Evolutionary conservation across 306 rosid genomes (phyloP).

Genomic region (Ormosia semicastrata): DNA sequence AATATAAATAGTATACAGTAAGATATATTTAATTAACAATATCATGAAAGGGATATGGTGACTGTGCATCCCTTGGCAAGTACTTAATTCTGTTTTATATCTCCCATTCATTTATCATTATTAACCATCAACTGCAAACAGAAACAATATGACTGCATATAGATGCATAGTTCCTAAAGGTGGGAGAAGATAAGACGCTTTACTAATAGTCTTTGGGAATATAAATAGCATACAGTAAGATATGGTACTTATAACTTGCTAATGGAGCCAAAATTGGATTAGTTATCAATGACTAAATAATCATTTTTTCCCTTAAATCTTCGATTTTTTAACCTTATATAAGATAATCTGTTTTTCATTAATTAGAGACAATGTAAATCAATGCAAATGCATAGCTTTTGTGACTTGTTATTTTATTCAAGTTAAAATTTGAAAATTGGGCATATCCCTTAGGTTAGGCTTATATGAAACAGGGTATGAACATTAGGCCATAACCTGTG

Average conservation of each 20-base stretch:
- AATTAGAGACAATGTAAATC: neutral
- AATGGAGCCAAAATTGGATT: neutral
- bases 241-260: neutral
- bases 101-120: neutral
- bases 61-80: no score
- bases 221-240: neutral
- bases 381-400: neutral
- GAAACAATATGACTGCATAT: neutral
- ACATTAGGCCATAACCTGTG: neutral
- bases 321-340: neutral
- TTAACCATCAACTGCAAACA: neutral
- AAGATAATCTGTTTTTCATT: neutral
- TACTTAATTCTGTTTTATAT: neutral
- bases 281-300: neutral
- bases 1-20: neutral
- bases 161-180: neutral
- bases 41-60: no score
- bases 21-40: no score
- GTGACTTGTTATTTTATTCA: neutral
- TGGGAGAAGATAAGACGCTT: neutral
- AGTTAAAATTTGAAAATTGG: neutral
- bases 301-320: neutral
- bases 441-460: neutral
- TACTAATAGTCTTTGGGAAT: neutral
- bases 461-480: neutral